A percentile compares a stretch with the other conserved stretches of the same genome.
phyloP scores from a whole-genome alignment of 208 protist genomes.

The Leishmania amazonensis region DNA sequence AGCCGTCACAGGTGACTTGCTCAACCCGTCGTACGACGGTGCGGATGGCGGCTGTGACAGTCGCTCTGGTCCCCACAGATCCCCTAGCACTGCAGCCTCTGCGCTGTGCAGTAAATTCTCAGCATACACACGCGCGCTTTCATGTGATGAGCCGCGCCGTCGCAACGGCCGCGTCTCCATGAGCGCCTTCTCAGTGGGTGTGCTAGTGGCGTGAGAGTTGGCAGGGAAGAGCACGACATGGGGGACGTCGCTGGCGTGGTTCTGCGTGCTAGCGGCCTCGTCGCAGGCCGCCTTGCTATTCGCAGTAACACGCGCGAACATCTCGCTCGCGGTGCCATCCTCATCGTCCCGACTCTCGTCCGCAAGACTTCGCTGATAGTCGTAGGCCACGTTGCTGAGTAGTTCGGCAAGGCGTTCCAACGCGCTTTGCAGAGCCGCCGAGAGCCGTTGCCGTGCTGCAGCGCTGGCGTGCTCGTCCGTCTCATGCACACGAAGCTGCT shows the following conservation, averaged over 20 bases:
- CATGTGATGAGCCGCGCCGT: neutral
- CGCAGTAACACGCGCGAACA: neutral
- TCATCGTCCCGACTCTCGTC: neutral
- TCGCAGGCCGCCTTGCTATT: neutral
- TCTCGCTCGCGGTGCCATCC: neutral
- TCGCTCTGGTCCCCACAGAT: neutral
- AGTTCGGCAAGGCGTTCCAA: slow-evolving; percentile 17
- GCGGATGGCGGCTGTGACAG: neutral
- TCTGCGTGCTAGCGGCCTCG: neutral
- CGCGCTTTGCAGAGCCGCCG: slow-evolving; percentile 12
- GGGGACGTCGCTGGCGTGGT: neutral
- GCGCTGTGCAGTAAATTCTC: slow-evolving; percentile 19
- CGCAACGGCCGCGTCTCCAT: neutral
- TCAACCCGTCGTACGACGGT: neutral
- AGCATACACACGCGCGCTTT: neutral
- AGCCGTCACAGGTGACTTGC: neutral
- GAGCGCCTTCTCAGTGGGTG: neutral
- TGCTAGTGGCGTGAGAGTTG: neutral
- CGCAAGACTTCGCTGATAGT: slow-evolving; percentile 23
- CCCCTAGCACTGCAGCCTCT: slow-evolving; percentile 9
- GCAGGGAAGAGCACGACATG: slow-evolving; percentile 26
- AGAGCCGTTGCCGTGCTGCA: slow-evolving; percentile 7
- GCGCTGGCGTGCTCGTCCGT: neutral
- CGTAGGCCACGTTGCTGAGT: slow-evolving; percentile 22
- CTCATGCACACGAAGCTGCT: neutral